Base-by-base conservation (phyloP, 805 yeast species). In the Ogataea allantospora region DNA sequence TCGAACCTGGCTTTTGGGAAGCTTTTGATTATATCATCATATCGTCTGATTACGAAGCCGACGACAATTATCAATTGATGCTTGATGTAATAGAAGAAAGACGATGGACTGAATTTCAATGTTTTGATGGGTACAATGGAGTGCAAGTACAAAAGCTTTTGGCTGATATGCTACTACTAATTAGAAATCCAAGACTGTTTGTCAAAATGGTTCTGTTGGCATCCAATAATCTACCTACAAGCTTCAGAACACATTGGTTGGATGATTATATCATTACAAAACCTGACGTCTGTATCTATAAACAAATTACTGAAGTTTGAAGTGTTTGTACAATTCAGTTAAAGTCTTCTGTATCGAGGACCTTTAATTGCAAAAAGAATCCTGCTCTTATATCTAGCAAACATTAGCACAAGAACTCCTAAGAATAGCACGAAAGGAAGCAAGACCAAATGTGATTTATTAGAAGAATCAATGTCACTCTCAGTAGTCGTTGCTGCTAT, bases 11-110 rank as follows among this genome's bases (percentile, higher is more conserved):
- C 1, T 37, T 61, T n/a, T 77, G 82, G 80, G 50, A 59, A 3
- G 34, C 62, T 0, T 77, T 77, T 48, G 74, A 78, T 38, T 78
- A 67, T 47, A 59, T 79, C 22, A 70, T 80, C 27, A 21, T 4
- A 21, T 4, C 23, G 11, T 66, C 77, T 2, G 68, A 65, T 22
- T 50, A 50, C 27, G 57, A 64, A 42, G 23, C 30, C 20, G 54
- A 60, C 33, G 6, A 4, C 12, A 8, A 13, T 14, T 13, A 18
- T 14, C 23, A 31, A 80, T 4, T n/a, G n/a, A n/a, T n/a, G n/a
- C n/a, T n/a, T n/a, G n/a, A n/a, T n/a, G n/a, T n/a, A n/a, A n/a
- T n/a, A 9, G 23, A 7, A 7, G 8, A 21, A 4, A 21, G 4
- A 9, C 23, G 8, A 10, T 21, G 23, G 23, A 21, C 23, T 21